Percentiles rank a stretch among this genome's conserved stretches.
These are phyloP conservation scores for Aureobasidium sp. DNA, from an alignment of 2,329 filamentous ascomycete genomes.

Conservation along the genomic window DNA sequence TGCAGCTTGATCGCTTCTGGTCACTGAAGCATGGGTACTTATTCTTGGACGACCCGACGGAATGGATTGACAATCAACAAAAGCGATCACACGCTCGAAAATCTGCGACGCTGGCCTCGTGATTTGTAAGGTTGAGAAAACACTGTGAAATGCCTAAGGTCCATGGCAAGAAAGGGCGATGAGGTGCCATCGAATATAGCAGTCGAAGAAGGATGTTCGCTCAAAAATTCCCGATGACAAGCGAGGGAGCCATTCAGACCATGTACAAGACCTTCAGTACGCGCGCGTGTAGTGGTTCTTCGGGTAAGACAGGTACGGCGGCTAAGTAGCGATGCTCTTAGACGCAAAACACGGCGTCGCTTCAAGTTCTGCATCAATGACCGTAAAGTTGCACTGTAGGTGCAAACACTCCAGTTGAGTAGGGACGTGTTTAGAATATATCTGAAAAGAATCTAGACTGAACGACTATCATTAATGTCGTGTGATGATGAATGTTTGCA, in stretches of 20 bases:
- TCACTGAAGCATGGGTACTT: background rate
- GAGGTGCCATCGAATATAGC: background rate
- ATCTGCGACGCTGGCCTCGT: background rate
- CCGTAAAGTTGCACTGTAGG: background rate
- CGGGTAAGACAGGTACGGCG: background rate
- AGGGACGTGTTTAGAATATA: background rate
- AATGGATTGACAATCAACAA: background rate
- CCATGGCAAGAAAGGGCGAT: background rate
- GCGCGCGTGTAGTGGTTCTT: background rate
- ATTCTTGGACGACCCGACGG: constrained; percentile 1
- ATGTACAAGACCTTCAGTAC: background rate
- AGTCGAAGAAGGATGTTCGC: background rate
- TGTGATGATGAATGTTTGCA: background rate
- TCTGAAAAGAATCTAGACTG: background rate
- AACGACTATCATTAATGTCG: too few species aligned
- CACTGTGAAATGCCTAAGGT: background rate
- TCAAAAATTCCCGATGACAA: background rate
- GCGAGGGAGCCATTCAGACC: background rate
- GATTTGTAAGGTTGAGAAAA: background rate
- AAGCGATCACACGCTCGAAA: constrained; percentile 1
- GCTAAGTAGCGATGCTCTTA: background rate
- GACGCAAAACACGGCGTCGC: background rate
- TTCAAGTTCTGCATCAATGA: background rate
- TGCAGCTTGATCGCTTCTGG: background rate
- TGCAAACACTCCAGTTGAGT: background rate